These are phyloP conservation scores for Epichloe gansuensis DNA, from an alignment of 2,329 filamentous ascomycete genomes.

Conservation along the genomic window DNA sequence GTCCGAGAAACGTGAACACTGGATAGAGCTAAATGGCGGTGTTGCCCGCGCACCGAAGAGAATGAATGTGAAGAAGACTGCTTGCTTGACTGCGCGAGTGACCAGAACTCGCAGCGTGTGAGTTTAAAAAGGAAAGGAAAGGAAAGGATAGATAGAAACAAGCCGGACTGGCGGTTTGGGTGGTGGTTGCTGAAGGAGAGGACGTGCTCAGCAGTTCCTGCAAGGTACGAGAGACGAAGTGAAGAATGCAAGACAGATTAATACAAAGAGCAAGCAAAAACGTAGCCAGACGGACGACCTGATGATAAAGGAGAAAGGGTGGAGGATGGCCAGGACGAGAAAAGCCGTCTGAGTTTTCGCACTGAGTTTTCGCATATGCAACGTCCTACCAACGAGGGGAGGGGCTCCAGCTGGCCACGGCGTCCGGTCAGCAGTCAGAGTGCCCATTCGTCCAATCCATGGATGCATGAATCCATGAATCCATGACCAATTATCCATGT, in stretches of 20 bases:
- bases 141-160: conserved; percentile 17
- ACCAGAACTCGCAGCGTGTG: conserved; percentile 12
- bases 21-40: conserved; percentile 11
- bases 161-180: conserved; percentile 16
- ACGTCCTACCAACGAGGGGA: neutral
- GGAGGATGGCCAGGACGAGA: neutral
- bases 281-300: conserved; percentile 1
- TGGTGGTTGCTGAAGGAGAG: conserved; percentile 17
- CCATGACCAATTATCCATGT: no score
- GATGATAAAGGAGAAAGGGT: conserved; percentile 6
- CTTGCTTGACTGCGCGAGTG: conserved; percentile 10
- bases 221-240: conserved; percentile 5
- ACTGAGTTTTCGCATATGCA: neutral
- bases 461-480: no score
- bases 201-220: conserved; percentile 22
- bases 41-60: conserved; percentile 22
- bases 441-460: no score
- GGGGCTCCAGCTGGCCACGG: neutral
- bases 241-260: neutral
- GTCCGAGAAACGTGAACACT: neutral
- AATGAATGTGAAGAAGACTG: conserved; percentile 14
- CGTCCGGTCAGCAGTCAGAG: neutral
- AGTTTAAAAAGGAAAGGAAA: conserved; percentile 6
- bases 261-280: conserved; percentile 9
- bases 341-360: neutral